Evolutionary conservation across 768 basidiomycete genomes (phyloP).

Genomic region (Exsudoporus frostii): DNA sequence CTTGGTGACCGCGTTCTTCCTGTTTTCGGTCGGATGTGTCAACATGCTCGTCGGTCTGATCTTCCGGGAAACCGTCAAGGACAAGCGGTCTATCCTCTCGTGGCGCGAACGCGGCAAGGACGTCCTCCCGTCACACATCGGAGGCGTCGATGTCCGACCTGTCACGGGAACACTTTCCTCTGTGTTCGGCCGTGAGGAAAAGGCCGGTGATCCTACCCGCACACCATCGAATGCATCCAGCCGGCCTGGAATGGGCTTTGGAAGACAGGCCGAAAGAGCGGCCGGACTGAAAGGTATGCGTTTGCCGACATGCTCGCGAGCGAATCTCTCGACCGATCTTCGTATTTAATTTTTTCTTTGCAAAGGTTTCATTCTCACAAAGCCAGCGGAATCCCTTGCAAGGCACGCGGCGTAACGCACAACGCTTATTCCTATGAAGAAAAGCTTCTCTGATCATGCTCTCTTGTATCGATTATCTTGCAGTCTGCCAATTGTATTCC

Average conservation of each 20-base stretch:
- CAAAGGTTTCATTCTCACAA: conserved; percentile 54
- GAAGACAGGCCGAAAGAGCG: conserved; percentile 75
- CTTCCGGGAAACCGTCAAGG: conserved; percentile 67
- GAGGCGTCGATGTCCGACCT: conserved; percentile 24
- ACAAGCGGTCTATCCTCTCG: conserved; percentile 60
- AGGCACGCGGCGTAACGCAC: conserved; percentile 33
- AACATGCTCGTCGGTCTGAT: conserved; percentile 81
- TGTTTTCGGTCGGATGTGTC: conserved; percentile 78
- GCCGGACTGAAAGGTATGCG: conserved; percentile 59
- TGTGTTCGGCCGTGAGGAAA: conserved; percentile 9
- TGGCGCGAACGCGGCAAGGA: conserved; percentile 62
- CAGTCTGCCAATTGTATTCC: not conserved
- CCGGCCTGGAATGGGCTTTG: conserved; percentile 67
- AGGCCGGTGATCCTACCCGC: not conserved
- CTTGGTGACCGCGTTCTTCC: conserved; percentile 81
- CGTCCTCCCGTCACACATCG: conserved; percentile 46
- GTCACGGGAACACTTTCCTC: conserved; percentile 15
- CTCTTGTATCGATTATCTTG: conserved; percentile 1
- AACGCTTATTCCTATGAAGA: not conserved
- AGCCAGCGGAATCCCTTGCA: conserved; percentile 56
- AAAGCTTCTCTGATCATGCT: not conserved
- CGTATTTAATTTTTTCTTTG: not conserved
- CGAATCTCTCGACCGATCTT: not conserved
- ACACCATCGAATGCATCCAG: conserved; percentile 18
- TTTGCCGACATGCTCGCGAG: conserved; percentile 6